These are phyloP conservation scores for Acanthamoeba lenticulata DNA, from an alignment of 208 protist genomes.

Conservation along the genomic window DNA sequence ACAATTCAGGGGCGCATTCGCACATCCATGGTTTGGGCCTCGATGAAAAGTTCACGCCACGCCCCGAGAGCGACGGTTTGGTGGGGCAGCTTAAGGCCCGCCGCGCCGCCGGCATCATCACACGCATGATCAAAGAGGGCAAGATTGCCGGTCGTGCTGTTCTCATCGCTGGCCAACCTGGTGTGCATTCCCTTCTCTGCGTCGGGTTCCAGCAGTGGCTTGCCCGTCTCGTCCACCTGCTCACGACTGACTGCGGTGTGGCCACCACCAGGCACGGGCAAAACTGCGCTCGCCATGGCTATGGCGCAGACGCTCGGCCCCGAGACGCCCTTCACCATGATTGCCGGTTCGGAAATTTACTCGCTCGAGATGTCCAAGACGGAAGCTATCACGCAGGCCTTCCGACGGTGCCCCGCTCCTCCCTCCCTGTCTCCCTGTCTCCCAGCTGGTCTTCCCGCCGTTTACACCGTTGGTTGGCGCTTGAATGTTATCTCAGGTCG, in stretches of 20 bases:
- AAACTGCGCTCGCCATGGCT: slow-evolving; percentile 99
- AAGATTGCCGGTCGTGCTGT: slow-evolving; percentile 99
- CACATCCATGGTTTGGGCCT: slow-evolving; percentile 99
- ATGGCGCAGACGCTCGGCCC: slow-evolving; percentile 98
- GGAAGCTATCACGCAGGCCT: slow-evolving; percentile 99
- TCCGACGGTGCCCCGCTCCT: slow-evolving; percentile 75
- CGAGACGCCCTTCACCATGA: slow-evolving; percentile 99
- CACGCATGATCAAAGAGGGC: slow-evolving; percentile 98
- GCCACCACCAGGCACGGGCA: slow-evolving; percentile 91
- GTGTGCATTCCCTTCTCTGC: background rate
- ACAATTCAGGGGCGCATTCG: slow-evolving; percentile 95
- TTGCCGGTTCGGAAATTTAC: slow-evolving; percentile 99
- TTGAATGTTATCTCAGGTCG: slow-evolving; percentile 88
- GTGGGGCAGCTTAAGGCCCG: slow-evolving; percentile 95
- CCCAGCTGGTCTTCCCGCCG: background rate
- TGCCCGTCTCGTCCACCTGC: background rate
- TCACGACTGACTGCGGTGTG: background rate
- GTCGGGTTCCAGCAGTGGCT: background rate
- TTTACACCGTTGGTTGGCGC: background rate
- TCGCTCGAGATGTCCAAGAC: slow-evolving; percentile 99
- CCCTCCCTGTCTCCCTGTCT: background rate
- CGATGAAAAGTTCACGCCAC: slow-evolving; percentile 96
- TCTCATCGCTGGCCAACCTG: slow-evolving; percentile 98
- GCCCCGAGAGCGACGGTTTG: slow-evolving; percentile 96
- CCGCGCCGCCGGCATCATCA: slow-evolving; percentile 88